phyloP scores from a whole-genome alignment of 306 rosid species.

The Vigna reflexopilosa region DNA sequence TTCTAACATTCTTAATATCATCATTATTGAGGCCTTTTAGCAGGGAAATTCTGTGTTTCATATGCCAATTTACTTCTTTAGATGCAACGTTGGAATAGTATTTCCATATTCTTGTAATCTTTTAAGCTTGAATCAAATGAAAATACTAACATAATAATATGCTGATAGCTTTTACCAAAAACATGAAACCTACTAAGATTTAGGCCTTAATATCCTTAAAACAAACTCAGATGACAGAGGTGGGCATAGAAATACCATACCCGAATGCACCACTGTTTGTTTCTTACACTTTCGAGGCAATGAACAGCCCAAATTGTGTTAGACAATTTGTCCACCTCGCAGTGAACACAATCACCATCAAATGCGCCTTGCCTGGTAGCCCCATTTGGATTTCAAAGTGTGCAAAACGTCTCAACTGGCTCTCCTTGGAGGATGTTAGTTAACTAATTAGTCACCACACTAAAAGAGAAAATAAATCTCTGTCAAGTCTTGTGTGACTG shows the following conservation, averaged over 20 bases:
- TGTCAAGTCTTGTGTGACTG: neutral
- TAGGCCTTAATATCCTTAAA: neutral
- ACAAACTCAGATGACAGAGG: neutral
- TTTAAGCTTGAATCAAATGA: slow-evolving; percentile 10
- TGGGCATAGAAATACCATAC: neutral
- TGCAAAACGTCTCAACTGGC: neutral
- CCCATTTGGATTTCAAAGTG: slow-evolving; percentile 20
- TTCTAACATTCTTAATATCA: slow-evolving; percentile 1
- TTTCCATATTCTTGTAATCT: slow-evolving; percentile 5
- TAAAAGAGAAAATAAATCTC: neutral
- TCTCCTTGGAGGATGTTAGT: neutral
- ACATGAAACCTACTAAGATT: neutral
- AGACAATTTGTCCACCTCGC: neutral
- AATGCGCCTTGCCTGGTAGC: neutral
- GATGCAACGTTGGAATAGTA: slow-evolving; percentile 10
- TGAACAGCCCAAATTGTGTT: neutral
- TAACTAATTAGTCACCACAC: neutral
- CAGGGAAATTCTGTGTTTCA: neutral
- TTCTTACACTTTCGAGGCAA: slow-evolving; percentile 17
- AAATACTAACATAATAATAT: slow-evolving; percentile 11
- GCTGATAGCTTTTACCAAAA: neutral
- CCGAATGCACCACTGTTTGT: neutral
- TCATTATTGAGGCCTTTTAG: neutral
- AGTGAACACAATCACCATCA: neutral
- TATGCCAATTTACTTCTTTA: neutral